Evolutionary conservation across 1,284 basidiomycete genomes (phyloP).

Genomic region (Ganoderma lucidum): DNA sequence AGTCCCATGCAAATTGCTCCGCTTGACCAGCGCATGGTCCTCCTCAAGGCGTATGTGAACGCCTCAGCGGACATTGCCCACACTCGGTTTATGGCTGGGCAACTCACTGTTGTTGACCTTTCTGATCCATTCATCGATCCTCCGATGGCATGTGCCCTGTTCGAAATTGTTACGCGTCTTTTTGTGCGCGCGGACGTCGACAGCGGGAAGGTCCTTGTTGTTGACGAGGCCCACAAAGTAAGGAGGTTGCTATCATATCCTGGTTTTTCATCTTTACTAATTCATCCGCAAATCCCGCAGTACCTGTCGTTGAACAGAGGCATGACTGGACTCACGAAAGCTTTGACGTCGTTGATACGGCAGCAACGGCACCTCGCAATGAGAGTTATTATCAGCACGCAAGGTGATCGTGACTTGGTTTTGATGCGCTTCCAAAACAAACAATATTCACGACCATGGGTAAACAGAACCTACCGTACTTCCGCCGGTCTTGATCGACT

Average conservation of each 20-base stretch:
- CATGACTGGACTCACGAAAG: constrained; percentile 58
- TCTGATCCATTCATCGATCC: constrained; percentile 79
- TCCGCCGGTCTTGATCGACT: constrained; percentile 70
- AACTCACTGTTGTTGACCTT: constrained; percentile 69
- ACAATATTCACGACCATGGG: background rate
- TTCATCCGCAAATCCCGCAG: constrained; percentile 44
- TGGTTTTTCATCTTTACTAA: background rate
- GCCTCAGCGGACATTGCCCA: constrained; percentile 34
- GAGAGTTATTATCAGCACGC: constrained; percentile 77
- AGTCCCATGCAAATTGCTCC: constrained; percentile 59
- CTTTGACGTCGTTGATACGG: constrained; percentile 65
- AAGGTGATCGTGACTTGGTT: constrained; percentile 50
- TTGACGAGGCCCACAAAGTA: constrained; percentile 82
- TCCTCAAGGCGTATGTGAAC: constrained; percentile 61
- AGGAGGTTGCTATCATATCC: constrained; percentile 19
- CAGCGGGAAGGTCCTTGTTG: constrained; percentile 74
- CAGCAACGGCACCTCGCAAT: constrained; percentile 78
- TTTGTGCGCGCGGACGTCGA: constrained; percentile 69
- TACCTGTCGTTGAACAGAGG: constrained; percentile 59
- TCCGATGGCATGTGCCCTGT: constrained; percentile 69
- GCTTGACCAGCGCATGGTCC: constrained; percentile 64
- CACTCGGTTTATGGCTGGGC: constrained; percentile 57
- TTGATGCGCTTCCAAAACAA: background rate
- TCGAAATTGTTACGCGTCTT: constrained; percentile 71
- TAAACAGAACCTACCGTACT: constrained; percentile 73